Evolutionary conservation across 164 flowering plant species (phyloP), one percentile per base, ranked within the genome.

Genomic region (Pachysandra terminalis): DNA sequence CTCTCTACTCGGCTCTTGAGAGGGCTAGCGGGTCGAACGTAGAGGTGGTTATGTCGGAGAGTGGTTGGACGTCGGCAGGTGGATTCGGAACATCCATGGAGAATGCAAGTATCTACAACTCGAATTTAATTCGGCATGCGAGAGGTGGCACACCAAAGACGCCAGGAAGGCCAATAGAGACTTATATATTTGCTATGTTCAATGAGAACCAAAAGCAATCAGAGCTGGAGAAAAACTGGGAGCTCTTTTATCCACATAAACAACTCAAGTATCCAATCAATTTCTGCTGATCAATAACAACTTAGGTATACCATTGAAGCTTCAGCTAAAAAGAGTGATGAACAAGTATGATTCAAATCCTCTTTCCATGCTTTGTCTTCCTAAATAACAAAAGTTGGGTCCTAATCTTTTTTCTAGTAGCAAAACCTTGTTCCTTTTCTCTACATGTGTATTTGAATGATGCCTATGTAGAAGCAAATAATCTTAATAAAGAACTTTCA

Each of bases 1-100:
- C 78, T n/a, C 24, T 71, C 24, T 75, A 75, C 26, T n/a, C 68
- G 5, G 79, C 79, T 22, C 64, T 71, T 24, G 78, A 75, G 35
- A 58, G 22, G n/a, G 53, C n/a, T 8, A 63, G 70, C 8, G 63
- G 70, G 0, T 27, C 37, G 0, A 24, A 37, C 5, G 8, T 67
- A 19, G 45, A 27, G 56, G 25, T 67, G 0, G 56, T 67, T 40
- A 56, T 67, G 51, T 41, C 70, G 14, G 70, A 58, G 41, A 67
- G 63, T 9, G 70, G 70, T 24, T 67, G 70, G 70, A 63, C 63
- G 1, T 14, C 55, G 21, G 63, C 26, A 19, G 70, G 70, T 9
- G 63, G 48, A 4, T 24, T 1, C 3, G 63, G 0, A 0, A 13
- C 68, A 19, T 15, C 56, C 0, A 21, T 25, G 5, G 70, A 67